Evolutionary conservation across 345 rosid species (phyloP).

Genomic region (Punica granatum): DNA sequence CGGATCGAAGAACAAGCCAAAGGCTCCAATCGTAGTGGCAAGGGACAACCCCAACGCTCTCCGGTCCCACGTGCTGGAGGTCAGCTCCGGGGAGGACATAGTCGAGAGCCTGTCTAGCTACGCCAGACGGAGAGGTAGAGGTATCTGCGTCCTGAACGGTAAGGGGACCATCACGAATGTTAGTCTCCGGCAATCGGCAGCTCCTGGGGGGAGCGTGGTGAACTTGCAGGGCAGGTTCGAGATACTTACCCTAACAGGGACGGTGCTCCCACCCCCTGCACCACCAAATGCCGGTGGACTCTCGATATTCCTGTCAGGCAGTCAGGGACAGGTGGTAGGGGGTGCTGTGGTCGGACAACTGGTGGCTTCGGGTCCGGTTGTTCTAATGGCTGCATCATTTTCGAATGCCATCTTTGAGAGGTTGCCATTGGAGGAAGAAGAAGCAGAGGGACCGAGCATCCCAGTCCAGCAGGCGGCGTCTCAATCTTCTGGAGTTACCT

Average conservation of each 20-base stretch:
- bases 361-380: constrained; percentile 57
- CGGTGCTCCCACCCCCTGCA: constrained; percentile 78
- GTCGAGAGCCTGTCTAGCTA: constrained; percentile 46
- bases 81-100: constrained; percentile 55
- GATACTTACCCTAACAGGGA: constrained; percentile 66
- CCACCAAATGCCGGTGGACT: constrained; percentile 76
- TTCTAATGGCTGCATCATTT: constrained; percentile 75
- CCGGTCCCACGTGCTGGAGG: constrained; percentile 68
- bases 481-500: constrained; percentile 55
- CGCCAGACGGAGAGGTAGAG: constrained; percentile 63
- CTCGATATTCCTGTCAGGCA: constrained; percentile 63
- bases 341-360: constrained; percentile 61
- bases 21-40: constrained; percentile 60
- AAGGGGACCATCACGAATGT: constrained; percentile 60
- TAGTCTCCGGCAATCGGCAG: constrained; percentile 52
- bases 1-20: constrained; percentile 68
- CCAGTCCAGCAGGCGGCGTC: constrained; percentile 53
- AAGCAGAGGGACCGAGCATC: constrained; percentile 26
- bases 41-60: constrained; percentile 73
- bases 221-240: constrained; percentile 78
- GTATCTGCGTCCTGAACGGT: constrained; percentile 60
- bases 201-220: constrained; percentile 50
- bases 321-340: constrained; percentile 76
- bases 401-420: constrained; percentile 70
- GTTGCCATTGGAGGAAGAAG: constrained; percentile 55